Conservation (phyloP, 192 early-diverging fungal species). For the Lobosporangium transversale region DNA sequence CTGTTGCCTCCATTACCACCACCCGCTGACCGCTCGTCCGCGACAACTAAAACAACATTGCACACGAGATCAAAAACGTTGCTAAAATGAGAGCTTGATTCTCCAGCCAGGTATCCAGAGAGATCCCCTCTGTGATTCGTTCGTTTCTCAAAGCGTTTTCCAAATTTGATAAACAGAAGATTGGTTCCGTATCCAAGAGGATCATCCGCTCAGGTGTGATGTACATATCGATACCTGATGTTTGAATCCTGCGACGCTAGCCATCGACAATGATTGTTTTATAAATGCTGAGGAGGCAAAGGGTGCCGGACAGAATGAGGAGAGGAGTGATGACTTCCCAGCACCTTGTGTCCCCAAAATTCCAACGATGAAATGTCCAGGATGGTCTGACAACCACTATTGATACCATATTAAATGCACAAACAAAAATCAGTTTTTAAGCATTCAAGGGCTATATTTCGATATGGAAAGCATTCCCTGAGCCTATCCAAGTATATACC, state of each 20-base stretch:
- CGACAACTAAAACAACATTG: conserved; percentile 70
- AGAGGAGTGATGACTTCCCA: conserved; percentile 72
- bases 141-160: conserved; percentile 55
- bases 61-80: conserved; percentile 70
- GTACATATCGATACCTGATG: conserved; percentile 70
- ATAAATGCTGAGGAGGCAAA: conserved; percentile 44
- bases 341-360: conserved; percentile 72
- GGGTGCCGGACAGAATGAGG: conserved; percentile 57
- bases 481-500: too few species aligned
- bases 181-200: conserved; percentile 69
- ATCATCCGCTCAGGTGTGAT: conserved; percentile 71
- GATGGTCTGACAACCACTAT: conserved; percentile 64
- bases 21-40: conserved; percentile 30
- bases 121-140: conserved; percentile 43
- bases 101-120: conserved; percentile 57
- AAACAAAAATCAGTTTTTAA: too few species aligned
- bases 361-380: conserved; percentile 75
- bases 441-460: too few species aligned
- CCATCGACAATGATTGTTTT: conserved; percentile 45
- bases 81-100: conserved; percentile 61
- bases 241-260: conserved; percentile 55
- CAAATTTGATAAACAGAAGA: conserved; percentile 57
- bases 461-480: too few species aligned
- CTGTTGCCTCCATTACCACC: not conserved
- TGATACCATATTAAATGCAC: too few species aligned